Evolutionary conservation across 106 monocot species (phyloP).

Genomic region (Posidonia australis): DNA sequence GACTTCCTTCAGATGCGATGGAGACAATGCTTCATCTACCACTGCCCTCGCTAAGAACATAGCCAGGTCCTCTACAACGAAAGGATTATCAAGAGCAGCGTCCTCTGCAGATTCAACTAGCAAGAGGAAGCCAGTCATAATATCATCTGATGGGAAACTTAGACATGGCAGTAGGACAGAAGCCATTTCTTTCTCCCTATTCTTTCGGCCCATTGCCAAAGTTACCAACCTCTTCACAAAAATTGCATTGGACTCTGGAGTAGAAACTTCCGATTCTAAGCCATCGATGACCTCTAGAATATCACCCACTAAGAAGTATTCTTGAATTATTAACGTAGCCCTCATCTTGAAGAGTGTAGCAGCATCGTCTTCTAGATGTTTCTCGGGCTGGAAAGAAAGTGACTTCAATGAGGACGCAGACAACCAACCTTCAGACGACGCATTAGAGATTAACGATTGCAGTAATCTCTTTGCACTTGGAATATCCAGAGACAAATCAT

Average conservation of each 20-base stretch:
- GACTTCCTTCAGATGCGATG: slow-evolving; percentile 43
- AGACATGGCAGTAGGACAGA: slow-evolving; percentile 48
- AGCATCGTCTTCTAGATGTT: slow-evolving; percentile 26
- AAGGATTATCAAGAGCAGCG: slow-evolving; percentile 47
- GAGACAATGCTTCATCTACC: slow-evolving; percentile 66
- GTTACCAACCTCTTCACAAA: slow-evolving; percentile 64
- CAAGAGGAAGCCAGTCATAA: slow-evolving; percentile 37
- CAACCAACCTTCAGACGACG: slow-evolving; percentile 71
- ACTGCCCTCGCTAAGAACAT: slow-evolving; percentile 75
- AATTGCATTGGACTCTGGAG: slow-evolving; percentile 24
- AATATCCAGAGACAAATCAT: slow-evolving; percentile 61
- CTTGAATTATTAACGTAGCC: slow-evolving; percentile 35
- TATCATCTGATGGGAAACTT: slow-evolving; percentile 41
- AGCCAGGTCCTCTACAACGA: slow-evolving; percentile 39
- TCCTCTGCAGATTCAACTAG: slow-evolving; percentile 56
- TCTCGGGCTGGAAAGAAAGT: slow-evolving; percentile 7
- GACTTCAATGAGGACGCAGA: slow-evolving; percentile 46
- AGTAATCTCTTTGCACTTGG: slow-evolving; percentile 43
- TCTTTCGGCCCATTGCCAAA: slow-evolving; percentile 65
- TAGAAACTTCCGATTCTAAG: slow-evolving; percentile 22
- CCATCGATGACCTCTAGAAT: slow-evolving; percentile 38
- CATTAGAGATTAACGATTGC: slow-evolving; percentile 42
- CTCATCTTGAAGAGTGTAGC: slow-evolving; percentile 30
- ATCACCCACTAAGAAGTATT: slow-evolving; percentile 66
- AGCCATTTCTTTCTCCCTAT: slow-evolving; percentile 70